Evolutionary conservation across 805 yeast genomes (phyloP).

Genomic region (Ogataea methylovora): DNA sequence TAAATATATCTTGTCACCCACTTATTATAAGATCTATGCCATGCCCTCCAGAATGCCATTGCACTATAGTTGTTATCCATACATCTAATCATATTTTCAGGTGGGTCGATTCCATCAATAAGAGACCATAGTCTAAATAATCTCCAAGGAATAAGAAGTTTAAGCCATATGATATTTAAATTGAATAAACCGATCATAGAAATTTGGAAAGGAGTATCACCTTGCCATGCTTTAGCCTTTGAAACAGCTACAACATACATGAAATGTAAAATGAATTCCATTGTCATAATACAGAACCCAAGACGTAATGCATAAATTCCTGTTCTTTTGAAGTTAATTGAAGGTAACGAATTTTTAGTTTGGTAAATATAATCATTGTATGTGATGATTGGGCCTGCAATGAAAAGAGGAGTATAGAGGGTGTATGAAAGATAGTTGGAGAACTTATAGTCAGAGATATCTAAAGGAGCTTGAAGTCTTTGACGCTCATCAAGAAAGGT

Average conservation of each 20-base stretch:
- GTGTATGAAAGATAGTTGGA: conserved; percentile 68
- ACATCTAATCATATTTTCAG: conserved; percentile 96
- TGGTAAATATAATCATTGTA: conserved; percentile 89
- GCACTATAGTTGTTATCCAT: conserved; percentile 93
- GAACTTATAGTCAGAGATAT: conserved; percentile 51
- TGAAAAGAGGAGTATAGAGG: conserved; percentile 79
- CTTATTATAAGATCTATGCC: conserved; percentile 92
- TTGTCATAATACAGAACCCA: conserved; percentile 63
- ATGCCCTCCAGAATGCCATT: conserved; percentile 95
- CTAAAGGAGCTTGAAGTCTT: conserved; percentile 58
- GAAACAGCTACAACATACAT: conserved; percentile 93
- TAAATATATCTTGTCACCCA: conserved; percentile 89
- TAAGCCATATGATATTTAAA: conserved; percentile 87
- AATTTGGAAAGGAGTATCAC: conserved; percentile 84
- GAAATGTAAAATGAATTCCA: conserved; percentile 85
- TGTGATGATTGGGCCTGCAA: conserved; percentile 93
- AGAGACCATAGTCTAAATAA: conserved; percentile 88
- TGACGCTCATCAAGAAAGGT: conserved; percentile 46
- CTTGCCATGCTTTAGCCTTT: conserved; percentile 82
- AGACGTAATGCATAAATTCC: conserved; percentile 61
- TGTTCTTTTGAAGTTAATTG: conserved; percentile 49
- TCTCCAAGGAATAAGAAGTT: conserved; percentile 92
- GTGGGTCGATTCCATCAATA: conserved; percentile 90
- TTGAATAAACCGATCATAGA: conserved; percentile 93
- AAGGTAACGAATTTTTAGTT: conserved; percentile 46